Base-by-base conservation (phyloP, 257 asterid genomes). In the Verbascum thapsus region DNA sequence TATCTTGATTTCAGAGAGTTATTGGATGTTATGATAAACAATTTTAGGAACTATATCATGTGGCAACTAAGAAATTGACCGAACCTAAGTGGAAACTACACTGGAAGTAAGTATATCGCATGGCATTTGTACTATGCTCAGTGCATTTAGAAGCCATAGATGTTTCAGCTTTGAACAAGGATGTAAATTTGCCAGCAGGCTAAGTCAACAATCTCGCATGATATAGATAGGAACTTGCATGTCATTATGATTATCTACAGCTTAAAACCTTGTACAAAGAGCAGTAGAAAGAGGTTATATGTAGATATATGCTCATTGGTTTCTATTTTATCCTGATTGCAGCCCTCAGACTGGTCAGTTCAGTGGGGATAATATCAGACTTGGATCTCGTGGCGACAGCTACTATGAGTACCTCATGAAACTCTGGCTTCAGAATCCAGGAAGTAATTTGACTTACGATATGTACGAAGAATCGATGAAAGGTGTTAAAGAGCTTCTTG, bases 381-480 rank as follows among this genome's bases (percentile, higher is more conserved):
- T 94, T 72, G 96, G 97, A 77, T 94, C 99, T 56, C 95, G 97
- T 20, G 96, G 96, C 37, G 99, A 94, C 78, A 90, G 97, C 81
- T 94, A 94, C 75, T 94, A 90, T 50, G 99, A 94, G 79, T 94
- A 87, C 84, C 95, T 90, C 69, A 65, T 87, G 42, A 90, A 90
- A 84, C 85, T 90, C 34, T 90, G 97, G 97, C 95, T 94, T 85
- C 96, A 94, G 67, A 81, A 79, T 69, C 85, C 42, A 63, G 87
- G 81, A 56, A 64, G 77, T 66, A 85, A 90, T 66, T 75, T 80
- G 57, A 82, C 90, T 6, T 94, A 85, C 26, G 85, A 84, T 61
- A 89, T 87, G 99, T 94, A 87, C 53, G 69, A 66, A 62, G 96
- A 94, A 76, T 85, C 99, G 18, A 70, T 94, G 81, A 79, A 82